These are phyloP conservation scores for Zea mays DNA, from an alignment of 176 grass and related monocot species.

Conservation along the genomic window Zm-B73-REFERENCE-NAM-5.0 NC_050100.1:526501-527000, in stretches of 20 bases:
- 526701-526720: background rate
- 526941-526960: background rate
- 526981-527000: slow-evolving; percentile 16
- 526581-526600: background rate
- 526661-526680: background rate
- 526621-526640: background rate
- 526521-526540: no score
- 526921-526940: slow-evolving; percentile 27
- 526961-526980: slow-evolving; percentile 24
- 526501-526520: background rate
- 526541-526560: background rate
- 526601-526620: background rate
- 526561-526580: background rate
- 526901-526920: slow-evolving; percentile 16
- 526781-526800: slow-evolving; percentile 26
- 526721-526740: slow-evolving; percentile 17
- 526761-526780: background rate
- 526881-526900: background rate
- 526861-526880: background rate
- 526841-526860: slow-evolving; percentile 24
- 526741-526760: background rate
- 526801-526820: slow-evolving; percentile 7
- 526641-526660: background rate
- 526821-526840: slow-evolving; percentile 24
- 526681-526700: background rate